A percentile compares a stretch with the other conserved stretches of the same genome.
Evolutionary conservation across 2,329 filamentous ascomycete genomes (phyloP).

Genomic region (Apiospora malaysiana): DNA sequence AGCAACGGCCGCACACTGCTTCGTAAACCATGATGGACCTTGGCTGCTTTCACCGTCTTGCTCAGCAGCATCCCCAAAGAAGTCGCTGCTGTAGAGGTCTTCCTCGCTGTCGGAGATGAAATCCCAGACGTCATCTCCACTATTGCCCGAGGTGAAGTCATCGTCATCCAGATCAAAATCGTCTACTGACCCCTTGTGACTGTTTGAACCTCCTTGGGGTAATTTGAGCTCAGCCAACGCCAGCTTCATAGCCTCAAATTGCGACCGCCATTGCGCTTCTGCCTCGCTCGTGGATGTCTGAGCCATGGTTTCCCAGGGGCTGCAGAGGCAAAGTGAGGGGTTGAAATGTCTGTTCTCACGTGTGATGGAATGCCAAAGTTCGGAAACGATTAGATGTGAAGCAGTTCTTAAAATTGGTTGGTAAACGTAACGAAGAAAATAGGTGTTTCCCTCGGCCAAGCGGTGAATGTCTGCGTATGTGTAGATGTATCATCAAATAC

Average conservation of each 20-base stretch:
- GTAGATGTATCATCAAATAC: background rate
- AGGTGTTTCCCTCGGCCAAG: background rate
- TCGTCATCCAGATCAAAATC: slow-evolving; percentile 70
- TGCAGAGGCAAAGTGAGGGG: background rate
- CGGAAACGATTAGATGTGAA: background rate
- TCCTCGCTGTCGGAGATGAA: slow-evolving; percentile 79
- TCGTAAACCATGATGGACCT: slow-evolving; percentile 72
- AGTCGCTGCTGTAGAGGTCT: slow-evolving; percentile 68
- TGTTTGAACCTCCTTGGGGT: slow-evolving; percentile 46
- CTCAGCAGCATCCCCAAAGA: slow-evolving; percentile 54
- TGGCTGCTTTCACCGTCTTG: slow-evolving; percentile 46
- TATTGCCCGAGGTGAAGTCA: slow-evolving; percentile 61
- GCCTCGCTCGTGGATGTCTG: slow-evolving; percentile 41
- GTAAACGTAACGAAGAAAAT: background rate
- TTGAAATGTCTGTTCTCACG: background rate
- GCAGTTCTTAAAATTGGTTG: background rate
- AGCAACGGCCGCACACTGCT: slow-evolving; percentile 72
- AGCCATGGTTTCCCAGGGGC: background rate
- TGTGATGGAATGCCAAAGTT: background rate
- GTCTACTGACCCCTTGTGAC: slow-evolving; percentile 56
- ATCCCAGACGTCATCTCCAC: slow-evolving; percentile 89
- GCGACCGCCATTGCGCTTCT: slow-evolving; percentile 77
- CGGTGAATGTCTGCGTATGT: background rate
- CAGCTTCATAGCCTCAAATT: slow-evolving; percentile 84
- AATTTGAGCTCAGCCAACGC: slow-evolving; percentile 76